Conservation (phyloP, 192 early-diverging fungal species). For the Thoreauomyces humboldtii region DNA sequence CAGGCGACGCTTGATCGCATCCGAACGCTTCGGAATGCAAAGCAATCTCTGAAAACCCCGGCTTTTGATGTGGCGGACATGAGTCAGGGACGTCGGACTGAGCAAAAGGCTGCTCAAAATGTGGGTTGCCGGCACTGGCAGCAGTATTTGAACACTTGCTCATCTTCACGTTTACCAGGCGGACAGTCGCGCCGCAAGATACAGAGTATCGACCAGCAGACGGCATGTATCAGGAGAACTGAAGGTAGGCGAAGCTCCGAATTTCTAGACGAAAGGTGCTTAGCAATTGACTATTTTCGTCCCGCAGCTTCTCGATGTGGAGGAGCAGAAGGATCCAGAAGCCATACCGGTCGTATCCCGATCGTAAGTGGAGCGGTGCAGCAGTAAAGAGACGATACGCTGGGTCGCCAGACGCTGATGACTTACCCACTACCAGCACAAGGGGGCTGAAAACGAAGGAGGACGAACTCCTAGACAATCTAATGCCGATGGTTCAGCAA, state of each 20-base stretch:
- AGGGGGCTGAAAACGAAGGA: constrained; percentile 18
- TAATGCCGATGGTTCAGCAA: constrained; percentile 35
- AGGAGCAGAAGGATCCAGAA: constrained; percentile 20
- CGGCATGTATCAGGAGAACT: constrained; percentile 7
- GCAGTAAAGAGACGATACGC: too few relatives aligned
- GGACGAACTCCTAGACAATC: constrained; percentile 22
- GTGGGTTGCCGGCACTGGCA: neutral
- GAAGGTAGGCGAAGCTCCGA: neutral
- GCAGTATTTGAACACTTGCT: neutral
- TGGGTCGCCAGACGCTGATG: neutral
- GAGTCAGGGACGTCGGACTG: constrained; percentile 4
- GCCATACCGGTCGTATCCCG: neutral
- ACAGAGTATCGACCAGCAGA: constrained; percentile 19
- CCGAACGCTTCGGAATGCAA: neutral
- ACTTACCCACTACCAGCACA: neutral
- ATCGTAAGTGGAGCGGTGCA: too few relatives aligned
- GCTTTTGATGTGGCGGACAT: neutral
- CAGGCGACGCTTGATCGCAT: constrained; percentile 14
- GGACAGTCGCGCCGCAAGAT: constrained; percentile 24
- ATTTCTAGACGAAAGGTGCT: neutral
- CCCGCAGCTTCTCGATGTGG: constrained; percentile 30
- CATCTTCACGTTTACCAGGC: neutral
- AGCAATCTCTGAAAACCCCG: constrained; percentile 7
- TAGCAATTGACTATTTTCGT: neutral
- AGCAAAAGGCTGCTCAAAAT: neutral